Evolutionary conservation across 805 yeast genomes (phyloP).

Genomic region (Naumovozyma dairenensis): DNA sequence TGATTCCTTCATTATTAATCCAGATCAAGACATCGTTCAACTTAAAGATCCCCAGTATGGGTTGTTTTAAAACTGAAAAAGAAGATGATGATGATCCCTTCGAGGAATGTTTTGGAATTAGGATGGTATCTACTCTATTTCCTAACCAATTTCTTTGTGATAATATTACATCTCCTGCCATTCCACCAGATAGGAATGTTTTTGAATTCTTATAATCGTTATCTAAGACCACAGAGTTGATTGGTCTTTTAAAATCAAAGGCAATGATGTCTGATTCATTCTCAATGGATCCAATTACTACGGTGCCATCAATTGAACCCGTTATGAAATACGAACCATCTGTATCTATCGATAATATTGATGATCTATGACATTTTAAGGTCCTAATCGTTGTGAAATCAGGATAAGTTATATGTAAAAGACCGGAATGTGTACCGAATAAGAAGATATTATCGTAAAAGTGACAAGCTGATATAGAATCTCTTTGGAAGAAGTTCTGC

Average conservation of each 20-base stretch:
- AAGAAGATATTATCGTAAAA: constrained; percentile 53
- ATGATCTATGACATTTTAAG: constrained; percentile 75
- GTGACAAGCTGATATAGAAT: constrained; percentile 65
- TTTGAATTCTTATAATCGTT: constrained; percentile 51
- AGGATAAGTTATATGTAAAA: constrained; percentile 56
- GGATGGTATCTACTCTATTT: constrained; percentile 54
- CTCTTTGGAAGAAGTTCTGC: constrained; percentile 55
- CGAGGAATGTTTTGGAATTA: constrained; percentile 38
- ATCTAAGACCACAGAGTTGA: constrained; percentile 78
- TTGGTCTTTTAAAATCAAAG: constrained; percentile 77
- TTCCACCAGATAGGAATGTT: constrained; percentile 80
- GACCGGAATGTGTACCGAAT: constrained; percentile 86
- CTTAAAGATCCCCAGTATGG: constrained; percentile 58
- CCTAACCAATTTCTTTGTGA: constrained; percentile 85
- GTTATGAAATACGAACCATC: constrained; percentile 74
- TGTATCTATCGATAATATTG: constrained; percentile 55
- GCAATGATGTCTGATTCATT: constrained; percentile 59
- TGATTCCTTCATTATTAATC: constrained; percentile 77
- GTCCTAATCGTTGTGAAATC: constrained; percentile 57
- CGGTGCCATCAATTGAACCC: constrained; percentile 90
- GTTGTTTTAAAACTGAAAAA: too few species aligned
- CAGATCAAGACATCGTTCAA: constrained; percentile 63
- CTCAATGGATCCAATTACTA: constrained; percentile 54
- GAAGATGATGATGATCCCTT: too few species aligned
- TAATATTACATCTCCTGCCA: constrained; percentile 68